Conservation (phyloP, 768 basidiomycete genomes). For the Suillus sp. region DNA sequence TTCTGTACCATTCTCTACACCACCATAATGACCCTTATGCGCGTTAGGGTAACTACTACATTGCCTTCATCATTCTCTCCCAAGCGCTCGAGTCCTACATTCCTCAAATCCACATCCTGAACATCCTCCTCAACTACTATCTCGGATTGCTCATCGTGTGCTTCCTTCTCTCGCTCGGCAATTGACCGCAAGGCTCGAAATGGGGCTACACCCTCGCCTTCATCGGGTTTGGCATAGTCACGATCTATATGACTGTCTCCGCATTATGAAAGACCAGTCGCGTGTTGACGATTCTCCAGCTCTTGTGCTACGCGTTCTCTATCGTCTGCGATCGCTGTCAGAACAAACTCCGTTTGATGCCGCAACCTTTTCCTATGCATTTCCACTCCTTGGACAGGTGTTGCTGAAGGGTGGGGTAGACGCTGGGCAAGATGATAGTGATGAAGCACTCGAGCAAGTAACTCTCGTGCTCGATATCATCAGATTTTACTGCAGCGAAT, state of each 20-base stretch:
- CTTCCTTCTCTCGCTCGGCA: slow-evolving; percentile 86
- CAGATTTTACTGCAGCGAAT: slow-evolving; percentile 35
- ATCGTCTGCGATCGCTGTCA: slow-evolving; percentile 77
- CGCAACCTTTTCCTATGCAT: slow-evolving; percentile 81
- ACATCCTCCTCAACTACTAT: slow-evolving; percentile 81
- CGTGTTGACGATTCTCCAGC: slow-evolving; percentile 41
- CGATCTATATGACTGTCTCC: no score
- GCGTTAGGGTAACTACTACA: slow-evolving; percentile 82
- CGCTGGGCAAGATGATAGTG: slow-evolving; percentile 53
- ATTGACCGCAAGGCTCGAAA: slow-evolving; percentile 89
- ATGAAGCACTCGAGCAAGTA: slow-evolving; percentile 81
- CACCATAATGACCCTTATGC: neutral
- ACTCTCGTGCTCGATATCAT: slow-evolving; percentile 55
- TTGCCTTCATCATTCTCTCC: slow-evolving; percentile 80
- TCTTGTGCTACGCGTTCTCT: slow-evolving; percentile 81
- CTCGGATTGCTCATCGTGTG: slow-evolving; percentile 85
- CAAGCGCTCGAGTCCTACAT: slow-evolving; percentile 68
- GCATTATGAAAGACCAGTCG: neutral
- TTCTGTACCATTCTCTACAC: slow-evolving; percentile 3
- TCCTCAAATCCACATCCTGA: slow-evolving; percentile 65
- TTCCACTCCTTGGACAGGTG: slow-evolving; percentile 73
- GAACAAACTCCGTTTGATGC: slow-evolving; percentile 84
- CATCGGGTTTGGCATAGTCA: slow-evolving; percentile 86
- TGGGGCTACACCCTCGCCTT: slow-evolving; percentile 85
- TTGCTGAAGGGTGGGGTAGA: slow-evolving; percentile 69